phyloP scores from a whole-genome alignment of 2,329 filamentous ascomycete species.

The Colletotrichum musae region DNA sequence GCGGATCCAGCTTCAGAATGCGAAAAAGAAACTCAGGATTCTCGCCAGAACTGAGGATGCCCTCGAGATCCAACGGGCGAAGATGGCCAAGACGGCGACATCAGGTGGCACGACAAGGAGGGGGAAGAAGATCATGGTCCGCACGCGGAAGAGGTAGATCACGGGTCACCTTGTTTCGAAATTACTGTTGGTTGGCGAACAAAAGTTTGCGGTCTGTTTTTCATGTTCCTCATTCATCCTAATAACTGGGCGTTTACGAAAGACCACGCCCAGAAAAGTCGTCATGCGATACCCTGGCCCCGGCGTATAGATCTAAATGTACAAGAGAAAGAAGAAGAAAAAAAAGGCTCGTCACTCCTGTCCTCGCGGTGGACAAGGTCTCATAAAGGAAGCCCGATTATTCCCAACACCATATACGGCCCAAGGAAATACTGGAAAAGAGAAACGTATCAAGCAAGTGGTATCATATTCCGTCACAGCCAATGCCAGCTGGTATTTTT shows the following conservation, averaged over 20 bases:
- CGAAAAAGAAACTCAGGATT: slow-evolving; percentile 68
- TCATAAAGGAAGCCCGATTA: slow-evolving; percentile 30
- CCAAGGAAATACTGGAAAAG: slow-evolving; percentile 12
- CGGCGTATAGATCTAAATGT: slow-evolving; percentile 41
- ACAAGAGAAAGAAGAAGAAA: slow-evolving; percentile 23
- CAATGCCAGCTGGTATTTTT: slow-evolving; percentile 7
- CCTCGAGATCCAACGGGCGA: slow-evolving; percentile 71
- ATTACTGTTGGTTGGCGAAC: slow-evolving; percentile 24
- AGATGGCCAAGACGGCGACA: slow-evolving; percentile 76
- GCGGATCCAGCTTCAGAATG: slow-evolving; percentile 62
- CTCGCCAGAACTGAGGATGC: slow-evolving; percentile 70
- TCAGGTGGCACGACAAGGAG: slow-evolving; percentile 71
- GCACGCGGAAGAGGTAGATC: slow-evolving; percentile 70
- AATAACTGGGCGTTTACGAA: slow-evolving; percentile 31
- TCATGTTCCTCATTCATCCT: slow-evolving; percentile 38
- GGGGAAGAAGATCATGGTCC: slow-evolving; percentile 74
- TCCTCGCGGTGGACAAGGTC: slow-evolving; percentile 21
- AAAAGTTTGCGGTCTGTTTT: slow-evolving; percentile 22
- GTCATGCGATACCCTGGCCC: slow-evolving; percentile 44
- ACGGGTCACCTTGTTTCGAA: background rate
- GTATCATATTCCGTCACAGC: slow-evolving; percentile 31
- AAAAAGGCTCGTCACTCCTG: slow-evolving; percentile 32
- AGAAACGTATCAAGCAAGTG: slow-evolving; percentile 32
- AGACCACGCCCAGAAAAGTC: slow-evolving; percentile 41
- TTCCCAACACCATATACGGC: slow-evolving; percentile 15